phyloP scores from a whole-genome alignment of 2,329 filamentous ascomycete species.

The Sordariomycetes sp. region DNA sequence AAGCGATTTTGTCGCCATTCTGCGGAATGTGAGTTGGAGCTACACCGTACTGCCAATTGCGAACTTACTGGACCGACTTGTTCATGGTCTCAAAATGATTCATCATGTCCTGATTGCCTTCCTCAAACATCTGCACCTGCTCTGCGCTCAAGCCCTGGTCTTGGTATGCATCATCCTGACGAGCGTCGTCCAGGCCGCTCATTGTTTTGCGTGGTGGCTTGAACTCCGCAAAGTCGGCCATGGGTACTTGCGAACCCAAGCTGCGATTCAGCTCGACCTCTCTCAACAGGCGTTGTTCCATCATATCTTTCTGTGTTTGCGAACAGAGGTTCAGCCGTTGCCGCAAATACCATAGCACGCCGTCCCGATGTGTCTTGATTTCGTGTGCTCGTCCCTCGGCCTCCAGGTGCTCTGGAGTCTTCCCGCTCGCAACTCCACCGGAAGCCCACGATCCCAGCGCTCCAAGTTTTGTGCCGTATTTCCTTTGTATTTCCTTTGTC shows the following conservation, averaged over 20 bases:
- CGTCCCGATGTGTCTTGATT: conserved; percentile 65
- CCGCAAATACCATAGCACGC: conserved; percentile 74
- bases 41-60: not conserved
- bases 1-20: conserved; percentile 80
- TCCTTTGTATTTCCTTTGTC: conserved; percentile 60
- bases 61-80: conserved; percentile 79
- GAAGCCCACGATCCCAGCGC: conserved; percentile 59
- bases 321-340: conserved; percentile 68
- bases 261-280: conserved; percentile 87
- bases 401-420: conserved; percentile 54
- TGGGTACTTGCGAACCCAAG: conserved; percentile 59
- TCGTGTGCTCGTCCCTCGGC: conserved; percentile 65
- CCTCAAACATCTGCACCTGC: conserved; percentile 86
- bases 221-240: conserved; percentile 23
- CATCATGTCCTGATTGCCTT: conserved; percentile 87
- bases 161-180: conserved; percentile 7
- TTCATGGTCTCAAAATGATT: conserved; percentile 90
- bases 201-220: conserved; percentile 8
- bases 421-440: conserved; percentile 35
- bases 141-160: conserved; percentile 62
- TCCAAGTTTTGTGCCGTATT: conserved; percentile 56
- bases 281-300: conserved; percentile 76
- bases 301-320: conserved; percentile 78
- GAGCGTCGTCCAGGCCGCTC: not conserved
- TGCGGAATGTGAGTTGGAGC: conserved; percentile 23